Base-by-base conservation (phyloP, 768 basidiomycete genomes). In the Chalciporus sphaerocephalus region DNA sequence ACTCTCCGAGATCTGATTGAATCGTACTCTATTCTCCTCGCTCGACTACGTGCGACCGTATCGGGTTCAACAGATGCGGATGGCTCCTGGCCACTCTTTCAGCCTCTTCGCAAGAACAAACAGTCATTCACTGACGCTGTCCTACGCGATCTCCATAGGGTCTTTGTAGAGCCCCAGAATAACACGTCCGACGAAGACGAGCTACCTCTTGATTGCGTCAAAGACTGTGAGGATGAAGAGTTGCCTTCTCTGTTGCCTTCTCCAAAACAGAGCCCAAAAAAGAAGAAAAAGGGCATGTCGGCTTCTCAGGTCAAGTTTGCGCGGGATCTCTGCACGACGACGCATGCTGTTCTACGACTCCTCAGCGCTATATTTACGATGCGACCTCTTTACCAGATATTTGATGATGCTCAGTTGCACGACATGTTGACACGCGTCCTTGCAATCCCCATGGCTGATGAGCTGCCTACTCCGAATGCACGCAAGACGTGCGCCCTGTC, bases 401-500 rank as follows among this genome's bases (percentile, higher is more conserved):
- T 91, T 48, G 74, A 74, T 37, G 74, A 82, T 42, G 63, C 59
- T 20, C 78, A 88, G 48, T 72, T 89, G 5, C 63, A 71, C 16
- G 67, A 69, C 23, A 77, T 92, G 46, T 61, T 92, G 25, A 76
- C 79, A 2, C 73, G 75, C 10, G 71, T 86, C 8, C 69, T 92
- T 8, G 79, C 83, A 6, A 88, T 92, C 48, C 88, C 88, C 2
- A 69, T 89, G 17, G 77, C 85, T 0, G 69, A 75, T 5, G 69
- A 75, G 21, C 65, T 92, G 0, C 90, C 88, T 3, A 90, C 88
- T 5, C 85, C 85, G 5, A 91, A 91, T 58, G 78, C 86, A 10
- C 80, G 90, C n/a, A 92, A 92, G 62, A 92, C 90, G 1, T 89
- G 78, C 47, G 87, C 86, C 2, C 65, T 92, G 20, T 76, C 83